Conservation (phyloP, 2,329 filamentous ascomycete genomes). For the Aspergillaceae sp. region DNA sequence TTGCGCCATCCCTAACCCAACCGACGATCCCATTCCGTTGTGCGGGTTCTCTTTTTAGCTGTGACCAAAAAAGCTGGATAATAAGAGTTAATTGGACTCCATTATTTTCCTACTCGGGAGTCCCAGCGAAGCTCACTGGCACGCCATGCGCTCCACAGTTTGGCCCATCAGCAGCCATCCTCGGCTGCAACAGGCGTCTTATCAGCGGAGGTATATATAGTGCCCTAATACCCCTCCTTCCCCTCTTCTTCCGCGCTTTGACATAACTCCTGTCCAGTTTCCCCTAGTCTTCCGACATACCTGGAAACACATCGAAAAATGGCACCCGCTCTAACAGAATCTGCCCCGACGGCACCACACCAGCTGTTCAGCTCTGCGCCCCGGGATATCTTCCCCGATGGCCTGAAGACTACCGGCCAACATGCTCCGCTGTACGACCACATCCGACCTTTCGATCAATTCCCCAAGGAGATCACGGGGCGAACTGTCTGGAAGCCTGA, state of each 20-base stretch:
- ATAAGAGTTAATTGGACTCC: no score
- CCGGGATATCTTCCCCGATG: constrained; percentile 52
- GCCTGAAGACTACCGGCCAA: constrained; percentile 62
- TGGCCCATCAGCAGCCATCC: constrained; percentile 11
- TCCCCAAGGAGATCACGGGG: constrained; percentile 62
- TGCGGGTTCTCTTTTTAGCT: not conserved
- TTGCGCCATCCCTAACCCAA: constrained; percentile 21
- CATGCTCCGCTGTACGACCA: constrained; percentile 58
- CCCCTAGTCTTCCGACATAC: not conserved
- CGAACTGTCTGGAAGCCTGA: constrained; percentile 63
- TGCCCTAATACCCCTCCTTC: not conserved
- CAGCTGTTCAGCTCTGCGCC: constrained; percentile 30
- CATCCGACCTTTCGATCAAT: constrained; percentile 59
- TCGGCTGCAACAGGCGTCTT: no score
- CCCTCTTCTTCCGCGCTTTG: not conserved
- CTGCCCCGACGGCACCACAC: constrained; percentile 30
- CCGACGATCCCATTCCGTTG: constrained; percentile 7
- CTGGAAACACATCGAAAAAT: not conserved
- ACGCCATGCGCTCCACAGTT: constrained; percentile 23
- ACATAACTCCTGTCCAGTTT: not conserved
- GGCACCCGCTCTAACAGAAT: constrained; percentile 27
- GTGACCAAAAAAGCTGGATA: no score
- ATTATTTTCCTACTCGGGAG: no score
- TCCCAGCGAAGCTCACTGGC: constrained; percentile 9
- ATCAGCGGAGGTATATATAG: not conserved